A percentile compares a stretch with the other conserved stretches of the same genome.
phyloP scores from a whole-genome alignment of 371 early-diverging fungal species.

The Smittium culicis region DNA sequence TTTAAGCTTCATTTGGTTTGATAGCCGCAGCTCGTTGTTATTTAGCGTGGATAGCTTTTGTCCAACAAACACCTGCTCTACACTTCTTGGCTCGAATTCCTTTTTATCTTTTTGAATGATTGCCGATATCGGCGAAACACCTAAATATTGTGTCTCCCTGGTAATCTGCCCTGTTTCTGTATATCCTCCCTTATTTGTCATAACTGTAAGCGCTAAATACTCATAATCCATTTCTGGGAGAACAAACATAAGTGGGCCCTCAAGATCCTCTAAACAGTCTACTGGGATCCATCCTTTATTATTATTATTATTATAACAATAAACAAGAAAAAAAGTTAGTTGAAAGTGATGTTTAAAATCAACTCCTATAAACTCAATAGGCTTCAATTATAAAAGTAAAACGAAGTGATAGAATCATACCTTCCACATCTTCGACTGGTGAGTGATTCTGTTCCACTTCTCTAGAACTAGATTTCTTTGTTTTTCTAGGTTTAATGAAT shows the following conservation, averaged over 20 bases:
- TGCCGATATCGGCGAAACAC: not conserved
- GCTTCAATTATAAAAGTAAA: not conserved
- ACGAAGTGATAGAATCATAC: not conserved
- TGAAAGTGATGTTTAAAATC: not conserved
- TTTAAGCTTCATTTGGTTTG: not conserved
- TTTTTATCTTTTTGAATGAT: not conserved
- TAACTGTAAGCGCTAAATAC: not conserved
- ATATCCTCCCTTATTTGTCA: not conserved
- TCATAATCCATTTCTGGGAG: not conserved
- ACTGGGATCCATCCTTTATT: conserved; percentile 12
- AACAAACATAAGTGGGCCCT: conserved; percentile 9
- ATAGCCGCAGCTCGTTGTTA: not conserved
- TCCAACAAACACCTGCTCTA: conserved; percentile 12
- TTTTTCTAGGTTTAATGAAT: not conserved
- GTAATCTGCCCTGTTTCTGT: conserved; percentile 6
- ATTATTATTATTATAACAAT: not conserved
- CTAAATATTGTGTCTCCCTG: conserved; percentile 1
- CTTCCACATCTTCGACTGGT: not conserved
- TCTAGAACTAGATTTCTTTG: not conserved
- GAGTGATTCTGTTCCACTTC: not conserved
- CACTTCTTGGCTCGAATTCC: conserved; percentile 7
- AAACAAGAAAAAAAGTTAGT: no score
- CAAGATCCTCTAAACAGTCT: conserved; percentile 7
- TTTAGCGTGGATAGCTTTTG: conserved; percentile 3
- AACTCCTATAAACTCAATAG: not conserved